A percentile compares a stretch with the other conserved stretches of the same genome.
These are phyloP conservation scores for Mentha longifolia DNA, from an alignment of 257 asterid genomes.

Conservation along the genomic window DNA sequence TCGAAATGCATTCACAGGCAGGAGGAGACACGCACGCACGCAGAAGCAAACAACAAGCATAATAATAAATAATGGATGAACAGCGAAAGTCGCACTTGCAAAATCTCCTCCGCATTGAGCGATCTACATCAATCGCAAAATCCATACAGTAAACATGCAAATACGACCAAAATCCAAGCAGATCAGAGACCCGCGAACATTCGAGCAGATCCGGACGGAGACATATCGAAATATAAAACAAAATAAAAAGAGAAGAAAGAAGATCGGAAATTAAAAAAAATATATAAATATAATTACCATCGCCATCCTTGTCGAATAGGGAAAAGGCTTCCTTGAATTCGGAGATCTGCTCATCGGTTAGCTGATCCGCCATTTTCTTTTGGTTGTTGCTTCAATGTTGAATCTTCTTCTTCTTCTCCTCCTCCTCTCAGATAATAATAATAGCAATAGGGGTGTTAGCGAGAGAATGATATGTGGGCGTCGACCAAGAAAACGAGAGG, in stretches of 20 bases:
- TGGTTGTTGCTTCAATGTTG: no score
- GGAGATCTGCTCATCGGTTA: constrained; percentile 73
- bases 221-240: background rate
- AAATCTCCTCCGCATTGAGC: constrained; percentile 1
- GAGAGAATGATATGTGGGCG: constrained; percentile 31
- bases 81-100: constrained; percentile 20
- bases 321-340: constrained; percentile 73
- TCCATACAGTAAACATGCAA: constrained; percentile 22
- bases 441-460: constrained; percentile 21
- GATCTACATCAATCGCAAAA: constrained; percentile 34
- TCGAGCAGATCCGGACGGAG: constrained; percentile 15
- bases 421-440: constrained; percentile 14
- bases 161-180: constrained; percentile 18
- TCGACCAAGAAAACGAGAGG: constrained; percentile 33
- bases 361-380: constrained; percentile 62
- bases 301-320: constrained; percentile 71
- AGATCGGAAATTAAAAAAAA: background rate
- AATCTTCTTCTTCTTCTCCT: background rate
- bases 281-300: constrained; percentile 37
- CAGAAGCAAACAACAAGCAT: background rate
- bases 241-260: background rate
- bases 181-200: constrained; percentile 11
- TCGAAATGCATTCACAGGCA: background rate
- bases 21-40: background rate
- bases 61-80: constrained; percentile 1